Percentiles rank a stretch among this genome's conserved stretches.
Evolutionary conservation across 2,329 filamentous ascomycete species (phyloP).

Genomic region (Trichoderma citrinoviride): DNA sequence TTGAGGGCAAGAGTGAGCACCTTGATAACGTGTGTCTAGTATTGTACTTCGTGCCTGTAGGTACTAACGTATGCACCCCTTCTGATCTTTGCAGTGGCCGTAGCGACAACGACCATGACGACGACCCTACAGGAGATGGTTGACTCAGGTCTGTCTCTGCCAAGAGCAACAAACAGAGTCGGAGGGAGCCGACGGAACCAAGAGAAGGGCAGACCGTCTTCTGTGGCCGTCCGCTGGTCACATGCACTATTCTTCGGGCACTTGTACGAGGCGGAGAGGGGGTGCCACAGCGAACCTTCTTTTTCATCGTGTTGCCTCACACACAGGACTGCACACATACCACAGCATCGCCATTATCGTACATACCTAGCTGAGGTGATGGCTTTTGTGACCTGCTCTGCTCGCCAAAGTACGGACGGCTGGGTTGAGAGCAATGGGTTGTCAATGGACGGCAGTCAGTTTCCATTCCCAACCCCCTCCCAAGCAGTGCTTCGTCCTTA

Average conservation of each 20-base stretch:
- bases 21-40: too few relatives aligned
- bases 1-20: neutral
- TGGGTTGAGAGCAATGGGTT: too few relatives aligned
- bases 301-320: neutral
- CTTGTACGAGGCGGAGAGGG: slow-evolving; percentile 5
- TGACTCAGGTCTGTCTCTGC: neutral
- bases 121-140: neutral
- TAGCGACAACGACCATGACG: neutral
- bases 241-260: neutral
- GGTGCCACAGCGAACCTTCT: slow-evolving; percentile 11
- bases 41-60: too few relatives aligned
- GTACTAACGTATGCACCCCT: too few relatives aligned
- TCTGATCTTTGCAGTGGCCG: neutral
- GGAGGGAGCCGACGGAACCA: slow-evolving; percentile 3
- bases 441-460: neutral
- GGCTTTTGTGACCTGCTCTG: neutral
- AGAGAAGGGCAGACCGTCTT: neutral
- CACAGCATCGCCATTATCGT: neutral
- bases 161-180: too few relatives aligned
- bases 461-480: neutral
- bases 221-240: neutral
- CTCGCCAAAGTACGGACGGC: too few relatives aligned
- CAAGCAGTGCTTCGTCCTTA: neutral
- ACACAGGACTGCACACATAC: neutral
- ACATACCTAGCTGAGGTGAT: slow-evolving; percentile 11